These are phyloP conservation scores for Penicillium occitanis DNA, from an alignment of 2,329 filamentous ascomycete genomes.

Conservation along the genomic window DNA sequence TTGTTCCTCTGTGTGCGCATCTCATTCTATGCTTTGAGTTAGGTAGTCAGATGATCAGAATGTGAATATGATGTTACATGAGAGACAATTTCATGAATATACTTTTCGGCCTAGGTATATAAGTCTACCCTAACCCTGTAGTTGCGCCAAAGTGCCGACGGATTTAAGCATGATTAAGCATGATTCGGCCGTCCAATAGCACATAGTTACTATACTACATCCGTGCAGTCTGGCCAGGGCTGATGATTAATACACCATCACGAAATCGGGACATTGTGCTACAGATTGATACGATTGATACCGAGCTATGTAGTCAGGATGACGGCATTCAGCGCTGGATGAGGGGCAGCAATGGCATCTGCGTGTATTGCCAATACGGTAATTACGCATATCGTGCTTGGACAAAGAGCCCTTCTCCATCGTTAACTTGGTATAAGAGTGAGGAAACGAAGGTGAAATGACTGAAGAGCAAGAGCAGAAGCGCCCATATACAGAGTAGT, in stretches of 20 bases:
- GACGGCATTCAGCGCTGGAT: background rate
- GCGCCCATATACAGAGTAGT: too few relatives aligned
- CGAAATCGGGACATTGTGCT: background rate
- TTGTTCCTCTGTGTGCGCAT: background rate
- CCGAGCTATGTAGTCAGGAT: background rate
- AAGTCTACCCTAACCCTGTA: background rate
- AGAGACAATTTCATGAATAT: background rate
- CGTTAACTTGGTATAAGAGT: too few relatives aligned
- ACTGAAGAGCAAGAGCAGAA: background rate
- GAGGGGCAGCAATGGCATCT: background rate
- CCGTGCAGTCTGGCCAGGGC: background rate
- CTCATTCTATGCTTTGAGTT: background rate
- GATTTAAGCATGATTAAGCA: background rate
- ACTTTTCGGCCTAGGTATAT: too few relatives aligned
- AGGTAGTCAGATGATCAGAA: conserved; percentile 7
- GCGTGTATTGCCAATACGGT: conserved; percentile 3
- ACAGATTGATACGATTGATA: background rate
- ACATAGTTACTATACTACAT: too few relatives aligned
- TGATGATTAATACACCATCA: background rate
- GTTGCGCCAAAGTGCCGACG: background rate
- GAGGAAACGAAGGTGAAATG: background rate
- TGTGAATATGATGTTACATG: conserved; percentile 2
- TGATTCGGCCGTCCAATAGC: background rate
- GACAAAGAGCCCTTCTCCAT: background rate
- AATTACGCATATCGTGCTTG: background rate